These are phyloP conservation scores for Spergularia marina DNA, from an alignment of 148 eudicot species.

Conservation along the genomic window DNA sequence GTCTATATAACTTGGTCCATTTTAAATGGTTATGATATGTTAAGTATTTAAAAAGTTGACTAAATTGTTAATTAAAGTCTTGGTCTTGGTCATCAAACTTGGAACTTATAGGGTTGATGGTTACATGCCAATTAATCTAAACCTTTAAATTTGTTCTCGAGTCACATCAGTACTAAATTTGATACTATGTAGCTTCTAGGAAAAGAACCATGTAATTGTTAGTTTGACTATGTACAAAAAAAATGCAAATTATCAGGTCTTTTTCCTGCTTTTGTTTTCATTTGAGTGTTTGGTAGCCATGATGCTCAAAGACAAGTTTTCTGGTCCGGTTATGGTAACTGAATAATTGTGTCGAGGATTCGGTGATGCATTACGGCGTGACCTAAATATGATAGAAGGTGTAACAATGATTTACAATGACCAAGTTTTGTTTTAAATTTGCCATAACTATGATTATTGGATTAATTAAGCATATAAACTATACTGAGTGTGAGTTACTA, in stretches of 20 bases:
- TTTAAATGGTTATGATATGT: background rate
- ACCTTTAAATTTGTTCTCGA: conserved; percentile 3
- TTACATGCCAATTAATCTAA: background rate
- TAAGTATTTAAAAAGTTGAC: conserved; percentile 8
- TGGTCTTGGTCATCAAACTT: conserved; percentile 3
- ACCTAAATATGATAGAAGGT: background rate
- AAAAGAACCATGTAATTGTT: background rate
- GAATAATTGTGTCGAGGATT: conserved; percentile 6
- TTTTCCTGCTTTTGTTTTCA: background rate
- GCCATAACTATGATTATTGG: background rate
- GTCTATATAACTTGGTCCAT: background rate
- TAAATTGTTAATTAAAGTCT: background rate
- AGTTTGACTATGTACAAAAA: background rate
- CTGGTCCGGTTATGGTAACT: background rate
- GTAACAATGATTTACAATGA: background rate
- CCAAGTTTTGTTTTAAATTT: background rate
- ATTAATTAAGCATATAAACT: background rate
- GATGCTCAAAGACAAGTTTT: background rate
- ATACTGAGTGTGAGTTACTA: background rate
- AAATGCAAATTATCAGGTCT: background rate
- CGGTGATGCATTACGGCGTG: background rate
- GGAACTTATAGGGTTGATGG: background rate
- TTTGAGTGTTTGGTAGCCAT: background rate
- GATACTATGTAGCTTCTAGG: conserved; percentile 6
- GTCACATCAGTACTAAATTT: conserved; percentile 1